phyloP scores from a whole-genome alignment of 176 grass and related monocot species.

The sorghum (Sorghum bicolor) region DNA sequence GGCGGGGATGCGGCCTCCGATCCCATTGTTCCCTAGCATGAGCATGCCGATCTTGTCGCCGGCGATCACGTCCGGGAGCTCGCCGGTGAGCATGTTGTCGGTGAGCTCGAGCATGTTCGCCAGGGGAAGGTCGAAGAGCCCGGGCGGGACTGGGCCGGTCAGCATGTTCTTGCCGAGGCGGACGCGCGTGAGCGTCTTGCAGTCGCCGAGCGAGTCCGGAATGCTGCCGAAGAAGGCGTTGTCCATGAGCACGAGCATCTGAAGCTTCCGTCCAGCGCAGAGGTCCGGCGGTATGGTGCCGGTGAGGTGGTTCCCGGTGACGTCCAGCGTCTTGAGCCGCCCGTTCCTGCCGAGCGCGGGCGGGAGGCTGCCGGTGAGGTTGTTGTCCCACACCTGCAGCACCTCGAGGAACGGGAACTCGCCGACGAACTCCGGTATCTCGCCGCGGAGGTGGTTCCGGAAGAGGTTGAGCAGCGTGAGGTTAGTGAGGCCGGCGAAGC shows the following conservation, averaged over 20 bases:
- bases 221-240: slow-evolving; percentile 79
- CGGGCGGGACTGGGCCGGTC: slow-evolving; percentile 46
- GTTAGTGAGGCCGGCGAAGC: slow-evolving; percentile 30
- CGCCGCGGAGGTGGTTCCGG: slow-evolving; percentile 63
- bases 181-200: slow-evolving; percentile 59
- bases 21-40: slow-evolving; percentile 41
- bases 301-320: slow-evolving; percentile 63
- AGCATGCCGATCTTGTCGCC: slow-evolving; percentile 42
- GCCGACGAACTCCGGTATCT: slow-evolving; percentile 51
- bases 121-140: slow-evolving; percentile 64
- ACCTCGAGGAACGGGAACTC: slow-evolving; percentile 59
- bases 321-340: slow-evolving; percentile 47
- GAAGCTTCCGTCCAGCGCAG: slow-evolving; percentile 42
- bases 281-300: slow-evolving; percentile 54
- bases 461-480: slow-evolving; percentile 69
- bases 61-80: slow-evolving; percentile 42
- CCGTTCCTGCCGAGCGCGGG: slow-evolving; percentile 47
- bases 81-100: slow-evolving; percentile 73
- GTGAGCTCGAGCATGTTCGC: slow-evolving; percentile 72
- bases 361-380: slow-evolving; percentile 66
- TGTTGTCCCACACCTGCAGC: slow-evolving; percentile 75
- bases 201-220: slow-evolving; percentile 53
- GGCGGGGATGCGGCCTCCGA: slow-evolving; percentile 43
- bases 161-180: slow-evolving; percentile 69
- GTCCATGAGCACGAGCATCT: slow-evolving; percentile 72